phyloP scores from a whole-genome alignment of 2,329 filamentous ascomycete genomes.

The Sporothrix euskadiensis region DNA sequence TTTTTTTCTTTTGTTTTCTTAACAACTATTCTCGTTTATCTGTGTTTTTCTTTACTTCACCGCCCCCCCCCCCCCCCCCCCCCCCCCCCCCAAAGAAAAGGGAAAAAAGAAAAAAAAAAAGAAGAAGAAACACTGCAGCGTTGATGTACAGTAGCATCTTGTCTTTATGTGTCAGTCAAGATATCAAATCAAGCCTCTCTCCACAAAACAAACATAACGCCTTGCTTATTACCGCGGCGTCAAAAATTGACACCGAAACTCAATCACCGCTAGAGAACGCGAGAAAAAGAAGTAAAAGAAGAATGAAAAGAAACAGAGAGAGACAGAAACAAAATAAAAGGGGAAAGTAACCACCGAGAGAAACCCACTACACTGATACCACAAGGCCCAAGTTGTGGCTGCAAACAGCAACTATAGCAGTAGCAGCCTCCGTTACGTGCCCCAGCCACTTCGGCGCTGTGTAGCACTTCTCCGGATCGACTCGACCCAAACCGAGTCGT shows the following conservation, averaged over 20 bases:
- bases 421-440: neutral
- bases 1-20: too few species aligned
- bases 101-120: too few species aligned
- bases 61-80: too few species aligned
- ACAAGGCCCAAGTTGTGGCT: neutral
- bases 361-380: neutral
- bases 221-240: neutral
- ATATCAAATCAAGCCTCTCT: neutral
- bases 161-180: too few species aligned
- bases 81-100: too few species aligned
- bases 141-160: too few species aligned
- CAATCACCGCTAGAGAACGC: neutral
- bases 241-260: neutral
- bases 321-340: neutral
- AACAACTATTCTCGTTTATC: too few species aligned
- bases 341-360: neutral
- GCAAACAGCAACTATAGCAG: too few species aligned
- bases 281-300: neutral
- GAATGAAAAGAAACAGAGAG: neutral
- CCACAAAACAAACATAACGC: neutral
- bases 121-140: too few species aligned
- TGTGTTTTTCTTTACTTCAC: too few species aligned
- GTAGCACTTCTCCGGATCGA: conserved; percentile 89
- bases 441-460: conserved; percentile 45
- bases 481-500: conserved; percentile 90